Evolutionary conservation across 2,329 filamentous ascomycete species (phyloP), one percentile per base, ranked within the genome.

Genomic region (Aspergillus terreus): DNA sequence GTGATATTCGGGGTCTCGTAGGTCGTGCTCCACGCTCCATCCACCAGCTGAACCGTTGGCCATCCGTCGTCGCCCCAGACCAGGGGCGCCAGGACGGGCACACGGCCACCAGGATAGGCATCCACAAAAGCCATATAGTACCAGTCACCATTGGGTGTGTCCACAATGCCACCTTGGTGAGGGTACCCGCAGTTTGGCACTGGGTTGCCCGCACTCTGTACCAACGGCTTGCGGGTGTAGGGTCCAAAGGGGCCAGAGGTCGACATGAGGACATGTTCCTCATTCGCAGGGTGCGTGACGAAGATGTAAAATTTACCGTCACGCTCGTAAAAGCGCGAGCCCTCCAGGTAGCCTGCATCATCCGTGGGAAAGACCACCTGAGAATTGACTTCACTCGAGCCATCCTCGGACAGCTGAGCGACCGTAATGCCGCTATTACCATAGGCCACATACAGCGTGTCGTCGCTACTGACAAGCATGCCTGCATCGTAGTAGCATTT

Each of bases 41-140:
- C 72, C 1, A 71, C 67, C 0, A 69, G 69, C 2, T 63, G 70
- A 0, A 82, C 67, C 6, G 60, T 49, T 0, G 82, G 82, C 62
- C 73, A 85, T 1, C 80, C 80, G 46, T 84, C 78, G 0, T 60
- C 56, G 2, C 69, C 73, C 76, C 78, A 85, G 0, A 63, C 74
- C 1, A 84, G 61, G 0, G 81, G 81, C 0, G 82, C 81, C 2
- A 82, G 66, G 1, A 83, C 78, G 0, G 82, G 82, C 9, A 83
- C 74, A 17, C 81, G 74, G 0, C 82, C 82, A 4, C 73, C 76
- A 0, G 82, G 82, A 53, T 82, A 84, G 0, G 75, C 71, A 61
- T 79, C 78, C 4, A 76, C 68, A 62, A 84, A 85, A 0, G 78
- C 75, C 64, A 83, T 78, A 56, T 80, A 85, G 60, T 81, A 83